Conservation (phyloP, 495 filamentous ascomycete genomes). For the Penicillium waksmanii region DNA sequence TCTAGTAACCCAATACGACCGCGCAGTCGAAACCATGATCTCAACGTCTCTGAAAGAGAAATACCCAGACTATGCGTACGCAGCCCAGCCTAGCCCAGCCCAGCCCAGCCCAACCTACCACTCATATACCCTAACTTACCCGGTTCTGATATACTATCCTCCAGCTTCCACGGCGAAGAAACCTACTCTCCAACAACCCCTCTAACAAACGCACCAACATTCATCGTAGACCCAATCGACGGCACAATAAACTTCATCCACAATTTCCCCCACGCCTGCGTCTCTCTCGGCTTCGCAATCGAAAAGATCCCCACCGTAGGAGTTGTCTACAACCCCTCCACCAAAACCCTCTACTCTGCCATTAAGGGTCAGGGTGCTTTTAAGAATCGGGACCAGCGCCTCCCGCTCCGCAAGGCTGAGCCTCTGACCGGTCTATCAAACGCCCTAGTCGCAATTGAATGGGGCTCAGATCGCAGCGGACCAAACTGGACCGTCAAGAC, state of each 20-base stretch:
- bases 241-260: constrained; percentile 91
- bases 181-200: constrained; percentile 71
- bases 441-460: constrained; percentile 74
- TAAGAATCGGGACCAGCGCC: constrained; percentile 52
- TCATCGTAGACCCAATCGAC: constrained; percentile 89
- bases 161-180: constrained; percentile 78
- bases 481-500: constrained; percentile 76
- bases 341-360: constrained; percentile 67
- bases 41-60: constrained; percentile 60
- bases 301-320: constrained; percentile 68
- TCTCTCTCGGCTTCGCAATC: constrained; percentile 78
- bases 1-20: constrained; percentile 86
- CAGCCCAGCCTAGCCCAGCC: background rate
- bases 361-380: constrained; percentile 72
- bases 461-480: constrained; percentile 74
- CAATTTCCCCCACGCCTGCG: constrained; percentile 75
- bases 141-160: background rate
- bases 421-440: constrained; percentile 60
- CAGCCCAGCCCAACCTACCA: background rate
- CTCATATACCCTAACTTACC: too few species aligned
- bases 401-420: constrained; percentile 55
- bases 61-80: constrained; percentile 67
- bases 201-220: constrained; percentile 74
- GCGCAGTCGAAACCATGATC: constrained; percentile 78
- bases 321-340: constrained; percentile 84